Evolutionary conservation across 495 filamentous ascomycete species (phyloP).

Genomic region (Penicillium lividum): DNA sequence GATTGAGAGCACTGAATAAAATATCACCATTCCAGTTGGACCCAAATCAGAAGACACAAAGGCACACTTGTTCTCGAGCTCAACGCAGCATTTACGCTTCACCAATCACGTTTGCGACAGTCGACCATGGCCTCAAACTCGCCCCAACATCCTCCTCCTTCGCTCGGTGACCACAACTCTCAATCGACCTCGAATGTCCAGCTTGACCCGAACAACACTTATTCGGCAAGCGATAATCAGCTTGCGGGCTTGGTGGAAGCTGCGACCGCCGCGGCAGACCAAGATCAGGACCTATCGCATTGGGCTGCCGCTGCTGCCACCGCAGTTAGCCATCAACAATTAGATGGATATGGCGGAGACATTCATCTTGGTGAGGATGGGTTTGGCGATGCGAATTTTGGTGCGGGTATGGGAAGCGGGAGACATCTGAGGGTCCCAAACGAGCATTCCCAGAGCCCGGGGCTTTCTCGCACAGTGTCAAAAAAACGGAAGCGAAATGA

Average conservation of each 20-base stretch:
- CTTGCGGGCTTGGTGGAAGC: constrained; percentile 56
- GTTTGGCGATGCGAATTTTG: constrained; percentile 42
- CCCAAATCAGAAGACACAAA: too few relatives aligned
- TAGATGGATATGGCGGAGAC: constrained; percentile 42
- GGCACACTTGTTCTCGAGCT: too few relatives aligned
- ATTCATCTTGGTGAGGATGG: constrained; percentile 47
- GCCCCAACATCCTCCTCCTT: constrained; percentile 26
- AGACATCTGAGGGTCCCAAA: constrained; percentile 42
- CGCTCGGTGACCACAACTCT: background rate
- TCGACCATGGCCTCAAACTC: constrained; percentile 2
- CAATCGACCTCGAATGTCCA: constrained; percentile 28
- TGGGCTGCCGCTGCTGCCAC: constrained; percentile 44
- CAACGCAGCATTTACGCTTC: too few relatives aligned
- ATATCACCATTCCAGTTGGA: background rate
- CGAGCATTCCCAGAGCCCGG: constrained; percentile 76
- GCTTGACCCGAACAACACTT: constrained; percentile 39
- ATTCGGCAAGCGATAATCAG: constrained; percentile 48
- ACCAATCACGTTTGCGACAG: constrained; percentile 6
- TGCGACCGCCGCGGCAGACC: constrained; percentile 53
- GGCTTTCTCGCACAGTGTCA: constrained; percentile 54
- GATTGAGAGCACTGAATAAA: background rate
- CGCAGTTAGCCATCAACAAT: constrained; percentile 40
- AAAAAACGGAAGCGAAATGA: constrained; percentile 50
- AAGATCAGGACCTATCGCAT: constrained; percentile 51
- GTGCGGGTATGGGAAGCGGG: constrained; percentile 26